phyloP scores from a whole-genome alignment of 1,284 basidiomycete genomes.

The Gomphus bonarii region DNA sequence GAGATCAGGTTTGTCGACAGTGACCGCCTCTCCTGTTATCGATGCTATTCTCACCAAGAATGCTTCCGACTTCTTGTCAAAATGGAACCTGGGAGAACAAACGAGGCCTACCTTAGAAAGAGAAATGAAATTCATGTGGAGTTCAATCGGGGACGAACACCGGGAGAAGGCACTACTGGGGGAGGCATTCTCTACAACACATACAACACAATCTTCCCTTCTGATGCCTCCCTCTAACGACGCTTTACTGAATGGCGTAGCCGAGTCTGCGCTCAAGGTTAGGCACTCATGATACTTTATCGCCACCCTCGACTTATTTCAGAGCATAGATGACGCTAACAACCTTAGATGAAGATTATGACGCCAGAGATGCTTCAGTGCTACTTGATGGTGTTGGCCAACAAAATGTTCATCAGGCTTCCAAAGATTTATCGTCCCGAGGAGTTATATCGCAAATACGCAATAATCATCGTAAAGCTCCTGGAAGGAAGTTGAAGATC shows the following conservation, averaged over 20 bases:
- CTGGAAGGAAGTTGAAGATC: constrained; percentile 63
- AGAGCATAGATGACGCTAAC: constrained; percentile 62
- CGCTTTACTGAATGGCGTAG: constrained; percentile 26
- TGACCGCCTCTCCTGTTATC: constrained; percentile 15
- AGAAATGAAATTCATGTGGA: constrained; percentile 68
- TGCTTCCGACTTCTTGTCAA: constrained; percentile 34
- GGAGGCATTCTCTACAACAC: constrained; percentile 42
- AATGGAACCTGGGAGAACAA: constrained; percentile 42
- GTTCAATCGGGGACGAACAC: constrained; percentile 53
- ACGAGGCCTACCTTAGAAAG: constrained; percentile 29
- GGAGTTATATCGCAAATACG: constrained; percentile 40
- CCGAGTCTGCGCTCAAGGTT: constrained; percentile 67
- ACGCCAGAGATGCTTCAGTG: constrained; percentile 41
- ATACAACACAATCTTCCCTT: constrained; percentile 26
- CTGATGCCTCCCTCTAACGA: neutral
- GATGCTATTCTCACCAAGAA: constrained; percentile 33
- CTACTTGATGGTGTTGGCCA: constrained; percentile 50
- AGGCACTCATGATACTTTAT: neutral
- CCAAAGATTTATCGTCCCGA: constrained; percentile 46
- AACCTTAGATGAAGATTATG: constrained; percentile 57
- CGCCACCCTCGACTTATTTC: neutral
- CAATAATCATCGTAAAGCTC: constrained; percentile 42
- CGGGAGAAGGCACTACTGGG: constrained; percentile 60
- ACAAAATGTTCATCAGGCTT: constrained; percentile 38
- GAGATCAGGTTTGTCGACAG: constrained; percentile 20